Evolutionary conservation across 345 rosid genomes (phyloP).

Genomic region (Corymbia maculata): DNA sequence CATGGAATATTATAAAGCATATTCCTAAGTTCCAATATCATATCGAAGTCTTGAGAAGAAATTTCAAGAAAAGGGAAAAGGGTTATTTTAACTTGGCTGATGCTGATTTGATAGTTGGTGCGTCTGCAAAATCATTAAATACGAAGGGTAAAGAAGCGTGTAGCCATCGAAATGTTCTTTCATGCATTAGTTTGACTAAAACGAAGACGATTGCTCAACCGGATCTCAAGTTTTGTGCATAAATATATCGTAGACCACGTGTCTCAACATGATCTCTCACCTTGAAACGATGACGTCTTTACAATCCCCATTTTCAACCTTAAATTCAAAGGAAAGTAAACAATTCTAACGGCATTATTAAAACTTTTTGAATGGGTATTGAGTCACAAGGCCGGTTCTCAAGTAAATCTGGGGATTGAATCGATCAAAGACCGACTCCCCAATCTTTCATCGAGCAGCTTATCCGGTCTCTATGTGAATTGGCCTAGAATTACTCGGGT

Average conservation of each 20-base stretch:
- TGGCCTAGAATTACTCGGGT: rapidly evolving
- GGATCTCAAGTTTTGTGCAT: neutral
- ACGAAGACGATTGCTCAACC: neutral
- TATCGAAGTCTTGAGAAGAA: neutral
- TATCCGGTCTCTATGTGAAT: rapidly evolving
- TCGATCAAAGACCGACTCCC: neutral
- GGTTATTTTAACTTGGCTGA: neutral
- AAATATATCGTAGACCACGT: neutral
- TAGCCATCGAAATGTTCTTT: neutral
- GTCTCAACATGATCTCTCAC: neutral
- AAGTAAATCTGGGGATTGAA: rapidly evolving
- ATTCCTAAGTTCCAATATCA: neutral
- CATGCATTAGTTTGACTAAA: neutral
- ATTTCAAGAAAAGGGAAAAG: neutral
- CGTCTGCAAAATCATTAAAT: neutral
- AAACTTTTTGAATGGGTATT: neutral
- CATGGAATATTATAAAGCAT: neutral
- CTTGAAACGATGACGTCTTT: neutral
- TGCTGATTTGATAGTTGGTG: neutral
- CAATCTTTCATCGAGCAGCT: rapidly evolving
- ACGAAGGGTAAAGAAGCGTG: neutral
- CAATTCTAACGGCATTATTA: neutral
- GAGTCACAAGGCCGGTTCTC: neutral
- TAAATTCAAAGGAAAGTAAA: neutral
- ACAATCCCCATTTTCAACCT: neutral